phyloP scores from a whole-genome alignment of 805 yeast species.

The Jamesozyma spencerorum region DNA sequence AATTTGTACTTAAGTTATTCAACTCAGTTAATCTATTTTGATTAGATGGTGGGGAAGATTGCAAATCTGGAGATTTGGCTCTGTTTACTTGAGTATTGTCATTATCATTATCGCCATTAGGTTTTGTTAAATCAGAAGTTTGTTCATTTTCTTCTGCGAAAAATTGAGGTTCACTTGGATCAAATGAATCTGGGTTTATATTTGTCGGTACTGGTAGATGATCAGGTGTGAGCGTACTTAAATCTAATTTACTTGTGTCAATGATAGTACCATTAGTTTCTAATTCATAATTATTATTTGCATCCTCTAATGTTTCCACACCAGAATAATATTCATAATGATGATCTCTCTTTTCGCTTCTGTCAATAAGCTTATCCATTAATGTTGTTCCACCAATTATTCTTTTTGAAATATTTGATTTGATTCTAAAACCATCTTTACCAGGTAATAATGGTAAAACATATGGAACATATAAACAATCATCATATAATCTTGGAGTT shows the following conservation, averaged over 20 bases:
- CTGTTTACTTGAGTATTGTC: too few relatives aligned
- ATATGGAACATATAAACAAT: constrained; percentile 86
- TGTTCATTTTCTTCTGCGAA: constrained; percentile 42
- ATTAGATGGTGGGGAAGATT: background rate
- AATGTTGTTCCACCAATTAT: constrained; percentile 34
- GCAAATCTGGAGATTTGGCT: too few relatives aligned
- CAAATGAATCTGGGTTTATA: constrained; percentile 49
- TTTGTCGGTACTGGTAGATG: constrained; percentile 21
- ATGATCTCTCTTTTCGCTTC: constrained; percentile 80
- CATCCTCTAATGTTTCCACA: constrained; percentile 49
- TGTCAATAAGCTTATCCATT: constrained; percentile 72
- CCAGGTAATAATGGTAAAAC: constrained; percentile 83
- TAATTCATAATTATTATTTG: constrained; percentile 35
- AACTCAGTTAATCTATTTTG: background rate
- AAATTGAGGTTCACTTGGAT: constrained; percentile 89
- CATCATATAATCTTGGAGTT: constrained; percentile 80
- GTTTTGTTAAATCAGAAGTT: too few relatives aligned
- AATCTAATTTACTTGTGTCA: constrained; percentile 11
- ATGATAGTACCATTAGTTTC: constrained; percentile 19
- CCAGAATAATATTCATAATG: constrained; percentile 87
- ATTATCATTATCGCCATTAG: background rate
- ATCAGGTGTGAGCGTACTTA: constrained; percentile 15
- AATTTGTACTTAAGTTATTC: background rate
- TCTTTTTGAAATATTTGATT: constrained; percentile 45
- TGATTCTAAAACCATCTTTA: constrained; percentile 62